phyloP scores from a whole-genome alignment of 371 early-diverging fungal species.

The Rhizomucor miehei region DNA sequence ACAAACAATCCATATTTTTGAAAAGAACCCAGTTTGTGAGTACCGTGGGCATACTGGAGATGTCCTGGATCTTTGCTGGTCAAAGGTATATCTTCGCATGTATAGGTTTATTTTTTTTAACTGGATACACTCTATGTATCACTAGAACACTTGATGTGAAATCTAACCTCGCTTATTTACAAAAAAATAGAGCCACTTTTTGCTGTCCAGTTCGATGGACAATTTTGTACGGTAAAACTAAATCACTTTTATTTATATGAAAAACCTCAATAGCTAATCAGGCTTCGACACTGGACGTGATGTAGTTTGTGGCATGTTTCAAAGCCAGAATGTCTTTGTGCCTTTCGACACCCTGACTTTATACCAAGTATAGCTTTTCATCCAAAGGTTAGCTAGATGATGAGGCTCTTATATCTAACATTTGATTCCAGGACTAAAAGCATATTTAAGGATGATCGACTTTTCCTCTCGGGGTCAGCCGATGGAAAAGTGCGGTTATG shows the following conservation, averaged over 20 bases:
- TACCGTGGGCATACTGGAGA: constrained; percentile 71
- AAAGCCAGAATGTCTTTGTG: constrained; percentile 69
- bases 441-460: constrained; percentile 68
- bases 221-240: constrained; percentile 63
- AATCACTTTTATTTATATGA: not conserved
- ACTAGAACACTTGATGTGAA: too few species aligned
- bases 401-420: not conserved
- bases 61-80: constrained; percentile 84
- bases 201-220: constrained; percentile 84
- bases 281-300: too few species aligned
- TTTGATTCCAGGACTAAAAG: not conserved
- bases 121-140: too few species aligned
- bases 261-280: too few species aligned
- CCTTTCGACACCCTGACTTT: constrained; percentile 74
- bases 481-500: constrained; percentile 81
- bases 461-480: constrained; percentile 78
- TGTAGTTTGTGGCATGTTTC: constrained; percentile 84
- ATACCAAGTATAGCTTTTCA: constrained; percentile 83
- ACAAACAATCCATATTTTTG: constrained; percentile 57
- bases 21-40: constrained; percentile 59
- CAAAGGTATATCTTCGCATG: constrained; percentile 43
- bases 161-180: too few species aligned
- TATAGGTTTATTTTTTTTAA: too few species aligned
- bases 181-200: constrained; percentile 69
- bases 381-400: constrained; percentile 47